Base-by-base conservation (phyloP, 192 early-diverging fungal species). In the Podila epigama region DNA sequence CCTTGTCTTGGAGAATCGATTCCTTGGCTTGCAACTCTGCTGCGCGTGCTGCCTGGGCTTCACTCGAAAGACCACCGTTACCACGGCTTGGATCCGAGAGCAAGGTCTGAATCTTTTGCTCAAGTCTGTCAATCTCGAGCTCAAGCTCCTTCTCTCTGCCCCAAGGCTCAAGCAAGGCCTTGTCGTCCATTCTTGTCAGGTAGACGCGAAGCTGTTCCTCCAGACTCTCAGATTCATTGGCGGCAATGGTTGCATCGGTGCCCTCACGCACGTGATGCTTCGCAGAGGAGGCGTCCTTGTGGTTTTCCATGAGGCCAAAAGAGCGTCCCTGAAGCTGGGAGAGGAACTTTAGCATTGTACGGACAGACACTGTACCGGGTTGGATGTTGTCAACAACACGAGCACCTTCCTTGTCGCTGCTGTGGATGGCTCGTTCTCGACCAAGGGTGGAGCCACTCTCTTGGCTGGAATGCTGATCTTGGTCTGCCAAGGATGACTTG, bases 321-420 rank as follows among this genome's bases (percentile, higher is more conserved):
- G 55, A 33, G 1, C 66, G 59, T 51, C 73, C 73, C 51, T 77
- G 73, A 22, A 77, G 56, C 56, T 77, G 73, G 4, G 73, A 68
- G 60, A 77, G 42, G 56, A 77, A 77, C 55, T 77, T 77, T 44
- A 77, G 73, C 73, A 77, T 77, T 0, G 66, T 77, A 0, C 66
- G 60, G 1, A 77, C 73, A 0, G 73, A 77, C 25, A 77, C 51
- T 3, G 56, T 77, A 4, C 72, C 66, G 2, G 60, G 15, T 25
- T 77, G 60, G 18, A 20, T 4, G 8, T 16, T 18, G 4, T 51
- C 66, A 13, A 44, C 18, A 7, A 31, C n/a, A n/a, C n/a, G n/a
- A n/a, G n/a, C n/a, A n/a, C n/a, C n/a, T n/a, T n/a, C n/a, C n/a
- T n/a, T n/a, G n/a, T n/a, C n/a, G n/a, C n/a, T n/a, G n/a, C n/a